phyloP scores from a whole-genome alignment of 805 yeast species.

The Candida sphagnicola region DNA sequence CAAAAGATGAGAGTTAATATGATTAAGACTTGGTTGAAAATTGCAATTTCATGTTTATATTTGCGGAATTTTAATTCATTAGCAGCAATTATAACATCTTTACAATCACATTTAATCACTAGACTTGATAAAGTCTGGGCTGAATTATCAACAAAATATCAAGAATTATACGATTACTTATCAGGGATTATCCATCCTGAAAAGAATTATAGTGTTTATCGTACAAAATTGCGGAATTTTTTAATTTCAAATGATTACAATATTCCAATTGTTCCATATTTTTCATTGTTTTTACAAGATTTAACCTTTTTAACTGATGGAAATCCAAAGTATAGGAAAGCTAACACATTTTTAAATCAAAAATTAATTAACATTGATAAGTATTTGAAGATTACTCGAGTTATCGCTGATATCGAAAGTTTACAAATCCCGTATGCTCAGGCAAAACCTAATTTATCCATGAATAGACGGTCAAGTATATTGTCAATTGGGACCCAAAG shows the following conservation, averaged over 20 bases:
- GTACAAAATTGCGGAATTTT: slow-evolving; percentile 57
- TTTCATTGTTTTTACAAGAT: slow-evolving; percentile 72
- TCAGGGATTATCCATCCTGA: slow-evolving; percentile 70
- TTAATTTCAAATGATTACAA: slow-evolving; percentile 45
- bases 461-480: slow-evolving; percentile 2
- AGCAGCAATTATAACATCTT: slow-evolving; percentile 72
- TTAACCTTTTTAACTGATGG: slow-evolving; percentile 80
- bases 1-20: slow-evolving; percentile 50
- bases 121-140: slow-evolving; percentile 61
- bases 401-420: slow-evolving; percentile 62
- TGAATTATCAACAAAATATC: slow-evolving; percentile 54
- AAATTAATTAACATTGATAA: slow-evolving; percentile 71
- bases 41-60: slow-evolving; percentile 68
- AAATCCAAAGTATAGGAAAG: slow-evolving; percentile 63
- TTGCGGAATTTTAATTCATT: slow-evolving; percentile 73
- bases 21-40: slow-evolving; percentile 67
- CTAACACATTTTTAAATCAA: slow-evolving; percentile 53
- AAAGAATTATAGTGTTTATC: slow-evolving; percentile 66
- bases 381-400: slow-evolving; percentile 60
- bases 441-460: background rate
- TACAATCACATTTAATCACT: slow-evolving; percentile 69
- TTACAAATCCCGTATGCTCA: slow-evolving; percentile 59
- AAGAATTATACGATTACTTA: slow-evolving; percentile 58
- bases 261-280: slow-evolving; percentile 72
- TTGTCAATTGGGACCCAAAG: slow-evolving; percentile 1